Evolutionary conservation across 228 moss, liverwort and hornwort species (phyloP), one percentile per base, ranked within the genome.

Genomic region (Sphagnum fallax): DNA sequence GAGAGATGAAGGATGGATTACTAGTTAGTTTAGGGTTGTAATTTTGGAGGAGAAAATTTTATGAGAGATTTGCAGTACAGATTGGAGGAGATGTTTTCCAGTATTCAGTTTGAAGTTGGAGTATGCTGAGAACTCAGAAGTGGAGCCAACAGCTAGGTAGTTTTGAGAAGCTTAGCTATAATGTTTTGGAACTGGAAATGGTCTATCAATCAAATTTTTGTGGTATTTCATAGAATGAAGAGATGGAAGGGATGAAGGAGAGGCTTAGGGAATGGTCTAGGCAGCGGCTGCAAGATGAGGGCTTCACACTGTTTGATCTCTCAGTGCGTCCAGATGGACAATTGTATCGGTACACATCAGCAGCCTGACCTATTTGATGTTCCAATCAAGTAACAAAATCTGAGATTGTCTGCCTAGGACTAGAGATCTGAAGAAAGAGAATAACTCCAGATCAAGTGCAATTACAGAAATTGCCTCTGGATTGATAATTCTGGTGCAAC

Each of bases 261-360:
- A 85, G 96, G 72, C 70, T 91, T 64, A 83, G 80, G 79, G 78
- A 82, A 58, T 97, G 96, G 96, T 76, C 96, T 6, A 91, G 79
- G 52, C 84, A 88, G 68, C 86, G 96, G 62, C 78, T 97, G 61
- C 82, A 78, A 76, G 86, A 82, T 60, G 96, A 97, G 75, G 96
- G 96, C 12, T 81, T 89, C 83, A 89, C 91, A 16, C 77, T 97
- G 50, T 97, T 97, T 73, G 96, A 97, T 71, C 88, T 97, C 63
- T 84, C 89, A 49, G 96, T 91, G 73, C 91, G 84, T 72, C 78
- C 74, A 48, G 96, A 93, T 76, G 91, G 93, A 57, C 87, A 84
- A 16, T 75, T 97, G 60, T 95, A 86, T 59, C 81, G 89, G 89
- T 93, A 84, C 64, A 51, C 71, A 48, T 65, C 47, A 16, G 63